Evolutionary conservation across 2,329 filamentous ascomycete species (phyloP), one percentile per base, ranked within the genome.

Genomic region (Achaetomium macrosporum): DNA sequence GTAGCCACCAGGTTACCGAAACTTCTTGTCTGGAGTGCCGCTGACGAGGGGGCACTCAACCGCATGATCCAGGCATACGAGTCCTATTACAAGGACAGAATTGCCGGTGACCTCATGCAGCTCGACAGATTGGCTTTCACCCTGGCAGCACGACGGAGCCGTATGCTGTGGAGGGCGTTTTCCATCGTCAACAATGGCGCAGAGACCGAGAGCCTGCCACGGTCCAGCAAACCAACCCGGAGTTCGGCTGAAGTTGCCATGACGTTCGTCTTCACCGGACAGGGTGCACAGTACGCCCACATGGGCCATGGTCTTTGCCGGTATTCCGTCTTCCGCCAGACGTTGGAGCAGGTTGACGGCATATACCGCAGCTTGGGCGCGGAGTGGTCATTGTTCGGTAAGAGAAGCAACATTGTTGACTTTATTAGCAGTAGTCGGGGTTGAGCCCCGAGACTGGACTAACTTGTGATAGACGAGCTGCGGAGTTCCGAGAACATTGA

Each of bases 221-320:
- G 25, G 25, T 7, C 25, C 25, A 25, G 25, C 25, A 7, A 25
- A 25, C 25, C 25, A 25, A 25, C 25, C 25, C 25, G 25, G 25
- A 25, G 25, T 25, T 25, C 25, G 25, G 25, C 25, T 25, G 25
- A 25, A 7, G 25, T 25, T 25, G 25, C 4, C 25, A 4, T 25
- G 25, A 64, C 61, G 2, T 71, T 71, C 41, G 65, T 71, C 17
- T 64, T 59, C 60, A 73, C 71, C 4, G 71, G 71, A 1, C 69
- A 72, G 47, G 71, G 71, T 15, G 71, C 63, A 10, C 61, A 64
- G 54, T 64, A 61, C 61, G 47, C 48, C n/a, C 59, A 54, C 41
- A 64, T 73, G 70, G 70, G 70, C 13, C 63, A 63, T 9, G 69
- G 71, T 60, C 65, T 72, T 15, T 25, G 7, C 3, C 57, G 57